phyloP scores from a whole-genome alignment of 345 rosid species.

The Eutrema japonicum region DNA sequence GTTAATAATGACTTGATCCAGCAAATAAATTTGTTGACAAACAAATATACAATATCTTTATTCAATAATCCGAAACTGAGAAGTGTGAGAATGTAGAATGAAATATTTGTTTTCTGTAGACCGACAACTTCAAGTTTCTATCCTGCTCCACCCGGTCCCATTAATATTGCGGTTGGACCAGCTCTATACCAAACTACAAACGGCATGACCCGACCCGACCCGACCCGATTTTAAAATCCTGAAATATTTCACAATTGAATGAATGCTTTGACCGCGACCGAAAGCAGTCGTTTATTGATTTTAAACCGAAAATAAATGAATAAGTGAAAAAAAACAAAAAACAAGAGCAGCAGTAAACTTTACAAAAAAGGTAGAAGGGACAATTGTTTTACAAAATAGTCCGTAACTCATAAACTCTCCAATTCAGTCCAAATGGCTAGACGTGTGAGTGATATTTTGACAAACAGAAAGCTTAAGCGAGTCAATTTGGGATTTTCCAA shows the following conservation, averaged over 20 bases:
- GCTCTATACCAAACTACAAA: conserved; percentile 20
- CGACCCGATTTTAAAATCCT: background rate
- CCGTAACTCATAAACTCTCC: background rate
- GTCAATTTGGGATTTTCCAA: background rate
- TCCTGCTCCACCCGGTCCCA: conserved; percentile 8
- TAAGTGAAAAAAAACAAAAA: background rate
- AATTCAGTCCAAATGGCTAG: background rate
- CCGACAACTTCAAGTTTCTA: conserved; percentile 21
- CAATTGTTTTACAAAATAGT: background rate
- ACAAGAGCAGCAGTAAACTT: background rate
- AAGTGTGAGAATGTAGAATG: background rate
- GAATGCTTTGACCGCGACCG: conserved; percentile 21
- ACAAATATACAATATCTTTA: no score
- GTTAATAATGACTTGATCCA: background rate
- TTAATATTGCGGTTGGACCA: conserved; percentile 8
- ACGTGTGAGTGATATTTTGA: no score
- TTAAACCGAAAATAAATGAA: background rate
- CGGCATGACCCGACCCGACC: conserved; percentile 12
- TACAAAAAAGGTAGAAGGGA: background rate
- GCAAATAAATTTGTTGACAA: no score
- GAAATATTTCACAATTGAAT: no score
- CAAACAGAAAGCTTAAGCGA: no score
- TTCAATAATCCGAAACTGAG: background rate
- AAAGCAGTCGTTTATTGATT: background rate
- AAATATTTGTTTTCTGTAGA: background rate